phyloP scores from a whole-genome alignment of 2,329 filamentous ascomycete species.

The Penicillium nordicum region DNA sequence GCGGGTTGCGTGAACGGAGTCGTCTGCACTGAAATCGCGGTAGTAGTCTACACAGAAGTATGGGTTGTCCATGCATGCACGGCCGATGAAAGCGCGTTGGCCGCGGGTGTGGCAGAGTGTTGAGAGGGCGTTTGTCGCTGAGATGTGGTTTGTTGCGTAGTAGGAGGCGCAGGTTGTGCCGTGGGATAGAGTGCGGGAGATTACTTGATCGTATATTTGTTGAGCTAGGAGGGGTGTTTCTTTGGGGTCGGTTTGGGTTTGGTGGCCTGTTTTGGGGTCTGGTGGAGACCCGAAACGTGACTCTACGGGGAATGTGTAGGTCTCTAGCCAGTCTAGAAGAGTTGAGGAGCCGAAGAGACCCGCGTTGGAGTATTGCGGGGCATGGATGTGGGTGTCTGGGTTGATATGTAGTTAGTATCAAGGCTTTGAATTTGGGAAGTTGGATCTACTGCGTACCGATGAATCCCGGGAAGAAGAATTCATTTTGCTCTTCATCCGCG shows the following conservation, averaged over 20 bases:
- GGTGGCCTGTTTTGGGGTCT: constrained; percentile 9
- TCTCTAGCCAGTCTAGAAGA: constrained; percentile 87
- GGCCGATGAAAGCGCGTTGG: constrained; percentile 85
- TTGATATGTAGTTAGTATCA: background rate
- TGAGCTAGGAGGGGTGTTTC: constrained; percentile 27
- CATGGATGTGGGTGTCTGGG: constrained; percentile 90
- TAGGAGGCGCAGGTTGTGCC: constrained; percentile 95
- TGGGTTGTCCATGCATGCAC: constrained; percentile 87
- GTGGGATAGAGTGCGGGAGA: constrained; percentile 76
- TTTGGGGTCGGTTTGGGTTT: constrained; percentile 13
- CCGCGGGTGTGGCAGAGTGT: constrained; percentile 74
- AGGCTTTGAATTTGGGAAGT: background rate
- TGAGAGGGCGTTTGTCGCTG: constrained; percentile 85
- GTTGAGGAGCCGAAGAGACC: constrained; percentile 93
- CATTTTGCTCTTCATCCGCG: constrained; percentile 40
- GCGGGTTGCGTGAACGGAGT: constrained; percentile 55
- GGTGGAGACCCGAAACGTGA: constrained; percentile 58
- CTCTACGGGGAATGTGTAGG: constrained; percentile 93
- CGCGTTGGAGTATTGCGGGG: constrained; percentile 88
- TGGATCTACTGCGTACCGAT: constrained; percentile 35
- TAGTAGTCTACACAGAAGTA: constrained; percentile 71
- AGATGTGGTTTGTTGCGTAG: constrained; percentile 84
- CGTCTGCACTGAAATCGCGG: constrained; percentile 64
- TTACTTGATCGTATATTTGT: constrained; percentile 69
- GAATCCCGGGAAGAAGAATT: constrained; percentile 49